Conservation (phyloP, 805 yeast genomes). For the Yarrowia sp. region DNA sequence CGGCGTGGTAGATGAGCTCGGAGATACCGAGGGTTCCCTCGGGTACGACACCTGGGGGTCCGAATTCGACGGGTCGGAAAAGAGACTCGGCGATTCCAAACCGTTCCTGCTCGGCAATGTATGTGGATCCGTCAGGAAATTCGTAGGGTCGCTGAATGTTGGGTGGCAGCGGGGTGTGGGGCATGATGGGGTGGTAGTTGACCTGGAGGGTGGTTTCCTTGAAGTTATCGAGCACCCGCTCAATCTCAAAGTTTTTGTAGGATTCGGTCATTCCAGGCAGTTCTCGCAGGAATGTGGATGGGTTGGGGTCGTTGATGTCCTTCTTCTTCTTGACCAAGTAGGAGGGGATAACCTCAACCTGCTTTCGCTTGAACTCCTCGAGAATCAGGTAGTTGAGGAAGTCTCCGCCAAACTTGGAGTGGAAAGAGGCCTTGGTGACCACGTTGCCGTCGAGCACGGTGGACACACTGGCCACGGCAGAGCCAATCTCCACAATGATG, state of each 20-base stretch:
- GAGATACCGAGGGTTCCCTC: constrained; percentile 48
- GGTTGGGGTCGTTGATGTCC: constrained; percentile 21
- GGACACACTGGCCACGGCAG: constrained; percentile 59
- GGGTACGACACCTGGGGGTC: constrained; percentile 45
- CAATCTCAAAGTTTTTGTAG: constrained; percentile 40
- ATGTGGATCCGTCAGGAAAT: constrained; percentile 53
- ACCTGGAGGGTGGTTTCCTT: constrained; percentile 44
- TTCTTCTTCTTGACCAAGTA: constrained; percentile 38
- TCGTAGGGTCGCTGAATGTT: constrained; percentile 49
- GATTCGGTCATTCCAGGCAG: constrained; percentile 41
- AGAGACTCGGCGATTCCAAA: constrained; percentile 60
- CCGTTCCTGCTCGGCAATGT: constrained; percentile 53
- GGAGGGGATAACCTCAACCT: constrained; percentile 38
- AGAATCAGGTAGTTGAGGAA: constrained; percentile 65
- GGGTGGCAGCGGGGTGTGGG: constrained; percentile 37
- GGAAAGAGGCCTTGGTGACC: constrained; percentile 45
- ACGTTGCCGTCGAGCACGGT: constrained; percentile 52
- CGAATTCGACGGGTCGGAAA: constrained; percentile 59
- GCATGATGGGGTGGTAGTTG: constrained; percentile 43
- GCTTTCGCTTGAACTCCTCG: constrained; percentile 44
- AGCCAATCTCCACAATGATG: constrained; percentile 76
- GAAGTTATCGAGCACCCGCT: constrained; percentile 48
- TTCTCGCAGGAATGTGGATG: constrained; percentile 7
- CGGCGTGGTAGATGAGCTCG: constrained; percentile 45
- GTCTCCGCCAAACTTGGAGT: constrained; percentile 62